Base-by-base conservation (phyloP, 2,329 filamentous ascomycete genomes). In the Mycosphaerelloides madeirae region DNA sequence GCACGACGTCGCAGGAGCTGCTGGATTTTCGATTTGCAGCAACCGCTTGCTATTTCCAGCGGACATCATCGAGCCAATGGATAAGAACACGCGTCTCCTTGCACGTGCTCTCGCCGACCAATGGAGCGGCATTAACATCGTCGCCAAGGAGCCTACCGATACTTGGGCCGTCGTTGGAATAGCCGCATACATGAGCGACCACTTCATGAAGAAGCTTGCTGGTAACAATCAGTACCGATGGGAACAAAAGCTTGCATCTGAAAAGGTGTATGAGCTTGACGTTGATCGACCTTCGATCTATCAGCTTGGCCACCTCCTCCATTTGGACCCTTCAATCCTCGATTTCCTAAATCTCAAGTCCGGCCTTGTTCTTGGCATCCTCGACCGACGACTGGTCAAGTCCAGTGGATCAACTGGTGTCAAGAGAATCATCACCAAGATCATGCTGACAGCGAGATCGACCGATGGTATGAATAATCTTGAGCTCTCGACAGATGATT, bases 221-320 rank as follows among this genome's bases (percentile, higher is more conserved):
- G 93, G 93, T 6, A 94, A 94, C 62, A 98, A 98, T 62, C 88
- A 95, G 58, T 93, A 95, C 63, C 79, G 89, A 9, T 97, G 89
- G 63, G 83, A 88, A 29, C 85, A 95, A 66, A 97, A 97, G 67
- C 74, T 80, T 29, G 79, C 87, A 66, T 82, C 88, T 1, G 91
- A 98, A 65, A 78, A 77, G 55, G 79, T 97, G 31, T 85, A 90
- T 37, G 81, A 91, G 44, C 68, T 87, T 46, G 93, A 98, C 62
- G 75, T 88, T 41, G 81, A 85, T 39, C 80, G 93, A 29, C 90
- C 91, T 1, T 89, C 87, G 1, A 75, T 98, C 9, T 82, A 84
- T 50, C 82, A 88, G 28, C 80, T 95, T 38, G 93, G 94, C 16
- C 76, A 82, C 20, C 74, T 84, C 38, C 72, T 97, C 8, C 81